phyloP scores from a whole-genome alignment of 2,329 filamentous ascomycete species.

The Balansia obtecta region DNA sequence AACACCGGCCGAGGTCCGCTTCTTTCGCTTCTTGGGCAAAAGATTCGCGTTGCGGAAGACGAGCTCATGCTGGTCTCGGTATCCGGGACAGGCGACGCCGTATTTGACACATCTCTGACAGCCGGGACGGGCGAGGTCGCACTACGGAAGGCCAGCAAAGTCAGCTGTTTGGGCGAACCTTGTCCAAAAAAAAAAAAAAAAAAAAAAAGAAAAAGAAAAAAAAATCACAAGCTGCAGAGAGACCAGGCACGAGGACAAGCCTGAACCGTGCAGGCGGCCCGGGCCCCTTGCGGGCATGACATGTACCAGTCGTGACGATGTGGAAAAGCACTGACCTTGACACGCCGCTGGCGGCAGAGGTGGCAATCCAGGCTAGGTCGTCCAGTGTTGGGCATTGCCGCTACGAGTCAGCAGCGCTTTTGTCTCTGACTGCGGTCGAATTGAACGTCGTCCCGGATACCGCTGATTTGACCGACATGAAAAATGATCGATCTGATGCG shows the following conservation, averaged over 20 bases:
- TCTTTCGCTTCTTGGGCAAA: constrained; percentile 19
- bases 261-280: neutral
- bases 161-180: too few relatives aligned
- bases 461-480: too few relatives aligned
- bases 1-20: constrained; percentile 8
- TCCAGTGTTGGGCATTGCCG: constrained; percentile 31
- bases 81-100: constrained; percentile 26
- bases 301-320: too few relatives aligned
- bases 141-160: constrained; percentile 14
- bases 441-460: too few relatives aligned
- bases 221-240: too few relatives aligned
- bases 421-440: too few relatives aligned
- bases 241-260: too few relatives aligned
- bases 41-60: constrained; percentile 25
- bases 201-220: too few relatives aligned
- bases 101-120: constrained; percentile 30
- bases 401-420: too few relatives aligned
- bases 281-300: too few relatives aligned
- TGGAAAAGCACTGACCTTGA: constrained; percentile 22
- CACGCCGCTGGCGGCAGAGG: constrained; percentile 26
- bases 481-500: neutral
- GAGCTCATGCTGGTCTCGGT: constrained; percentile 26
- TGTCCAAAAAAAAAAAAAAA: too few relatives aligned
- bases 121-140: constrained; percentile 25
- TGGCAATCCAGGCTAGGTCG: constrained; percentile 29